A percentile compares a stretch with the other conserved stretches of the same genome.
These are phyloP conservation scores for Pseudovirgaria hyperparasitica DNA, from an alignment of 2,329 filamentous ascomycete genomes.

Conservation along the genomic window DNA sequence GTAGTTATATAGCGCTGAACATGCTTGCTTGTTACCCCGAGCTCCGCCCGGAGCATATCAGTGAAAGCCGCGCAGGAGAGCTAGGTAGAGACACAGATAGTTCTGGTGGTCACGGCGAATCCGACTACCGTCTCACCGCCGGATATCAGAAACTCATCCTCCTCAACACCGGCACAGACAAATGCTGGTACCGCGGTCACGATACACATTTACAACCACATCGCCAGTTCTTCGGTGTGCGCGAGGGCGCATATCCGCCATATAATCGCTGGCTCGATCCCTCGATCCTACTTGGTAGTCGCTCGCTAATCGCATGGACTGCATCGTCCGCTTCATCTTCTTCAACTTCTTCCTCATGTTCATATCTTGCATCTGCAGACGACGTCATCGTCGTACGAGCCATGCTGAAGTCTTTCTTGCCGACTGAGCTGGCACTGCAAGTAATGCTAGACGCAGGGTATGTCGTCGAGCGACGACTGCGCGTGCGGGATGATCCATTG, in stretches of 20 bases:
- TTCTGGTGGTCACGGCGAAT: too few species aligned
- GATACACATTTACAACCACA: slow-evolving; percentile 5
- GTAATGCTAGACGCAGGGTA: slow-evolving; percentile 6
- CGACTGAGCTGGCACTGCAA: slow-evolving; percentile 6
- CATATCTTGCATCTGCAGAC: slow-evolving; percentile 4
- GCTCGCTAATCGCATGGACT: too few species aligned
- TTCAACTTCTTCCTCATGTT: too few species aligned
- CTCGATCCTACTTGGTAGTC: too few species aligned
- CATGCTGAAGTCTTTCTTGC: slow-evolving; percentile 4
- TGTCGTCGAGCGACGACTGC: slow-evolving; percentile 1
- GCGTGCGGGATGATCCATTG: slow-evolving; percentile 5
- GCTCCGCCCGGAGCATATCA: too few species aligned
- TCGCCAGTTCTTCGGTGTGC: slow-evolving; percentile 8
- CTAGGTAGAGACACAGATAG: too few species aligned
- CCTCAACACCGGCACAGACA: slow-evolving; percentile 2
- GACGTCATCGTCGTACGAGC: slow-evolving; percentile 4
- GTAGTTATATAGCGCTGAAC: too few species aligned
- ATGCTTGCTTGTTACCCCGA: too few species aligned
- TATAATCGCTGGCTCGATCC: slow-evolving; percentile 1
- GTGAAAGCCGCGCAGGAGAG: too few species aligned
- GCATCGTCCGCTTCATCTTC: too few species aligned
- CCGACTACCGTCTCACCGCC: slow-evolving; percentile 6
- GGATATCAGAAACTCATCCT: slow-evolving; percentile 5
- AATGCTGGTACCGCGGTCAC: background rate
- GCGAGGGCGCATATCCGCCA: slow-evolving; percentile 2